Base-by-base conservation (phyloP, 129 eudicot genomes). In the Helianthus annuus region DNA sequence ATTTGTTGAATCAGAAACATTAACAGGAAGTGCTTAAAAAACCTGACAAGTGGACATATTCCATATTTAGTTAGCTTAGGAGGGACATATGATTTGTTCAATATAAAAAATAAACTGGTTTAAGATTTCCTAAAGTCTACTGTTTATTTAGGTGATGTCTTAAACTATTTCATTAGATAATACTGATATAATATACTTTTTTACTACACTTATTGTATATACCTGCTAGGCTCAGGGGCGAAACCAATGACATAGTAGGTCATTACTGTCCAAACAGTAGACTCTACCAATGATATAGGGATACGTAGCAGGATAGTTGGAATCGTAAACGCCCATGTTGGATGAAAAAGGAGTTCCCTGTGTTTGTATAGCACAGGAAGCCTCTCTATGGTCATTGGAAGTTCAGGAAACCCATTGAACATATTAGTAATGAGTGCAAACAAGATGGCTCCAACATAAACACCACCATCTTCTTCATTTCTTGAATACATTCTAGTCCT, bases 1-100 rank as follows among this genome's bases (percentile, higher is more conserved):
- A 86, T 90, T 83, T 90, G 97, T 77, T 94, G 98, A 83, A 87
- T 87, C 44, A 80, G 74, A 73, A 94, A 94, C 27, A 82, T 77
- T 63, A 90, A 58, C 61, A 94, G 59, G 9, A 90, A 74, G 51
- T 94, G 89, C 86, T 86, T 94, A 83, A 94, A 87, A 79, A 87
- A 94, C 92, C 98, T 94, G 85, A 69, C 40, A 71, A 64, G 46
- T 9, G 4, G 32, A 27, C 32, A 27, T 27, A 27, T 27, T 27
- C 32, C 32, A 27, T 27, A 27, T 27, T 27, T 27, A 27, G 32
- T 27, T 27, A 27, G 32, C 32, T 27, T 27, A 0, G 32, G 32
- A 27, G 32, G 32, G 1, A 27, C 32, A 40, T 5, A 39, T 6
- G 7, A 6, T 12, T 27, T 27, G 32, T 27, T 27, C 32, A 27